A percentile compares a stretch with the other conserved stretches of the same genome.
These are phyloP conservation scores for Fusarium transvaalense DNA, from an alignment of 2,329 filamentous ascomycete species.

Conservation along the genomic window DNA sequence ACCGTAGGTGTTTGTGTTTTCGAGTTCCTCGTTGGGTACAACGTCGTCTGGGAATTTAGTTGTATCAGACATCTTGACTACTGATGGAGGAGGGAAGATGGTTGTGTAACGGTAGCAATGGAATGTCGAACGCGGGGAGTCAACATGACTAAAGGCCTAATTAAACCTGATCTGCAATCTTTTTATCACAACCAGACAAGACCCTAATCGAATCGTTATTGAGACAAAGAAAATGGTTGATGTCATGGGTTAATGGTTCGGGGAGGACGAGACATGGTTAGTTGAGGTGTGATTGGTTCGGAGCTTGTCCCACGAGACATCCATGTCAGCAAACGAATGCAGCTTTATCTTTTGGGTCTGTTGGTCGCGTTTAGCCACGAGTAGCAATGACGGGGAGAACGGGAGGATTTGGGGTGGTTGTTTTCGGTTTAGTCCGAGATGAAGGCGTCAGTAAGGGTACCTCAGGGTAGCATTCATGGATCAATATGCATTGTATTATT, in stretches of 20 bases:
- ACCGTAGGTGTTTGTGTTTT: neutral
- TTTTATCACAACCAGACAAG: neutral
- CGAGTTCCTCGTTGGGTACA: neutral
- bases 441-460: no score
- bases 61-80: neutral
- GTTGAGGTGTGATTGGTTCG: neutral
- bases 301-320: neutral
- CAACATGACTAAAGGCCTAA: neutral
- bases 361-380: neutral
- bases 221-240: slow-evolving; percentile 1
- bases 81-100: neutral
- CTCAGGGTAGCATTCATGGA: no score
- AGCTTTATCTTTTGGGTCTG: neutral
- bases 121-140: slow-evolving; percentile 1
- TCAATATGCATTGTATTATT: no score
- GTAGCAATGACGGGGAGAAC: neutral
- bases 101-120: slow-evolving; percentile 1
- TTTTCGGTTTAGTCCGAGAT: slow-evolving; percentile 1
- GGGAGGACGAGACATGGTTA: neutral
- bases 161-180: neutral
- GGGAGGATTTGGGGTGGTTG: neutral
- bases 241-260: neutral
- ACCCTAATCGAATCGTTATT: neutral
- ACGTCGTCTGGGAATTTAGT: neutral
- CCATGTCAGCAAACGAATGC: slow-evolving; percentile 7